phyloP scores from a whole-genome alignment of 768 basidiomycete species.

The Amanita muscaria region DNA sequence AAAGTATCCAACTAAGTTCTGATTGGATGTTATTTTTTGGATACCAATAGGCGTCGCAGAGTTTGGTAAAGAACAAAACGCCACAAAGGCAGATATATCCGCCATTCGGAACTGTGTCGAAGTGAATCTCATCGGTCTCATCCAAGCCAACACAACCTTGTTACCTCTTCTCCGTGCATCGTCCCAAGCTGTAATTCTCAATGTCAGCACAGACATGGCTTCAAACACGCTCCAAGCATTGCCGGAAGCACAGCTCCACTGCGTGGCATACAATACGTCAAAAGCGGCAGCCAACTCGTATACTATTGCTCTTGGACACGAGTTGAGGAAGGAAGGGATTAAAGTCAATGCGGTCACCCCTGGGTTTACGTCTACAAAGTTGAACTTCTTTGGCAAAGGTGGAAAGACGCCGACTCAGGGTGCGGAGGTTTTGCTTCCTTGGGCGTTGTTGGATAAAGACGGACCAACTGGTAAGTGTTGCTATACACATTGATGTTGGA shows the following conservation, averaged over 20 bases:
- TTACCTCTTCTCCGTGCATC: conserved; percentile 31
- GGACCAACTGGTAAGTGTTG: no score
- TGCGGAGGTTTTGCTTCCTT: conserved; percentile 28
- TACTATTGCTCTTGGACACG: conserved; percentile 51
- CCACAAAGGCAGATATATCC: conserved; percentile 24
- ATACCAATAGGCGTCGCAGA: no score
- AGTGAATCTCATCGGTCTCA: conserved; percentile 34
- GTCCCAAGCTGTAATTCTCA: conserved; percentile 29
- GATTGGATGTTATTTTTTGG: no score
- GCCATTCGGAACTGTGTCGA: conserved; percentile 29
- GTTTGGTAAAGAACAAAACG: conserved; percentile 26
- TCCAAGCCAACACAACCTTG: conserved; percentile 34
- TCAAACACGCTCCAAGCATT: conserved; percentile 30
- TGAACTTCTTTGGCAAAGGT: conserved; percentile 29
- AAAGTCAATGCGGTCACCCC: conserved; percentile 58
- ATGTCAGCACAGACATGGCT: conserved; percentile 37
- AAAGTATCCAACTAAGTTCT: no score
- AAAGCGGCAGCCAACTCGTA: conserved; percentile 64
- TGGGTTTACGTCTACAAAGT: conserved; percentile 40
- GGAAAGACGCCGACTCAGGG: conserved; percentile 29
- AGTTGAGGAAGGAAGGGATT: conserved; percentile 43
- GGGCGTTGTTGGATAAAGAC: conserved; percentile 30
- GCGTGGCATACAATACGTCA: conserved; percentile 54
- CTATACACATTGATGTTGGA: conserved; percentile 23
- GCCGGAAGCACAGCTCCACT: conserved; percentile 22